phyloP scores from a whole-genome alignment of 2,329 filamentous ascomycete genomes.

The Didymella lethalis region DNA sequence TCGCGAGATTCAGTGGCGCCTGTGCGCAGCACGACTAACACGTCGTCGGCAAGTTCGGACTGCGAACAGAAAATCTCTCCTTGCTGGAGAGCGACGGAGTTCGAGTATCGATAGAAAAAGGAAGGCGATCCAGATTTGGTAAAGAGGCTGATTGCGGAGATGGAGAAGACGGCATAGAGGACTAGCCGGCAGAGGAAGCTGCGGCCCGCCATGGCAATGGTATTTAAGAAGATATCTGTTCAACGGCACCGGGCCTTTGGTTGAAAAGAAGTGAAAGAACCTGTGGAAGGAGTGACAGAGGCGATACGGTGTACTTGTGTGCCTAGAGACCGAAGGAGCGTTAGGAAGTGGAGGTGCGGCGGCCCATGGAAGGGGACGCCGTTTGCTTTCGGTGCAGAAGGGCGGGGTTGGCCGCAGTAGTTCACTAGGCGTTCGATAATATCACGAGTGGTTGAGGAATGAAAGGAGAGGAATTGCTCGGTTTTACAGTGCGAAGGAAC shows the following conservation, averaged over 20 bases:
- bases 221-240: slow-evolving; percentile 11
- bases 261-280: slow-evolving; percentile 12
- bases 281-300: slow-evolving; percentile 13
- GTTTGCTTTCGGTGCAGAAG: slow-evolving; percentile 20
- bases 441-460: slow-evolving; percentile 21
- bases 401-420: slow-evolving; percentile 20
- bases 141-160: slow-evolving; percentile 48
- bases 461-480: slow-evolving; percentile 18
- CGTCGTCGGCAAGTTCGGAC: slow-evolving; percentile 55
- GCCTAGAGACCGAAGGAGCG: slow-evolving; percentile 7
- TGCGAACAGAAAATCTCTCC: slow-evolving; percentile 41
- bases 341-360: slow-evolving; percentile 19
- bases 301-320: slow-evolving; percentile 14
- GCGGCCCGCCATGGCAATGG: slow-evolving; percentile 39
- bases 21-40: slow-evolving; percentile 67
- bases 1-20: slow-evolving; percentile 66
- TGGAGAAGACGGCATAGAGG: slow-evolving; percentile 45
- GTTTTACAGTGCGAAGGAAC: slow-evolving; percentile 19
- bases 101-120: slow-evolving; percentile 40
- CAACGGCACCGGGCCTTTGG: slow-evolving; percentile 18
- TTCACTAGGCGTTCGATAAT: slow-evolving; percentile 10
- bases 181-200: slow-evolving; percentile 46
- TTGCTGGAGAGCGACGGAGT: slow-evolving; percentile 26
- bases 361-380: slow-evolving; percentile 20
- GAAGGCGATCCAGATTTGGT: slow-evolving; percentile 39